Base-by-base conservation (phyloP, 176 grass and related monocot genomes). In the Aegilops tauschii region DNA sequence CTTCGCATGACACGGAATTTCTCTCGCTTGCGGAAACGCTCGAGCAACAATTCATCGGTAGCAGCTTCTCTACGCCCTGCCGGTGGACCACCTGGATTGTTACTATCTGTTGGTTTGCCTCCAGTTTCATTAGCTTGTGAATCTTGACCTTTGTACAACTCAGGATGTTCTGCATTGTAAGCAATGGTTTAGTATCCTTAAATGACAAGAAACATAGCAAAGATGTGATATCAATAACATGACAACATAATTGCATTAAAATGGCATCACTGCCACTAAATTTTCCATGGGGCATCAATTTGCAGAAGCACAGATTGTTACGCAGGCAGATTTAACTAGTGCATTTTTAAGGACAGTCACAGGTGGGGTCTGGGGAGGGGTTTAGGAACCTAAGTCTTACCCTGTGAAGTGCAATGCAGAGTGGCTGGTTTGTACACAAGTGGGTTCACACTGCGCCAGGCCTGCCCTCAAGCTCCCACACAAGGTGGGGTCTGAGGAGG, bases 11-110 rank as follows among this genome's bases (percentile, higher is more conserved):
- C 90, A 83, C 88, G 93, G 76, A 91, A 81, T 89, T 90, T 95
- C 85, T 95, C 93, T 85, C 90, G 86, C 84, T 91, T 95, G 61
- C 90, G 93, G 75, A 95, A 95, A 69, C 93, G 88, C 64, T 93
- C 50, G n/a, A 95, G 93, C 86, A 95, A 85, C 13, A 95, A 76
- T 61, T 95, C 80, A 83, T 95, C 93, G 7, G 88, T 95, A 65
- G 93, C 93, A 87, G 90, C 88, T 90, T 95, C 90, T 87, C 93
- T 90, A 63, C 88, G 72, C 17, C 61, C 88, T 61, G 83, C 47
- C 70, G 40, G 80, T 69, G 77, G 76, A 66, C 81, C 90, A 82
- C 84, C 86, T 30, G 72, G 81, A n/a, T 76, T 91, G 56, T 82
- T 91, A 63, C 76, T 42, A 78, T 87, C 80, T 25, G 83, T 75